These are phyloP conservation scores for Colletotrichum ledebouriae DNA, from an alignment of 2,329 filamentous ascomycete species.

Conservation along the genomic window DNA sequence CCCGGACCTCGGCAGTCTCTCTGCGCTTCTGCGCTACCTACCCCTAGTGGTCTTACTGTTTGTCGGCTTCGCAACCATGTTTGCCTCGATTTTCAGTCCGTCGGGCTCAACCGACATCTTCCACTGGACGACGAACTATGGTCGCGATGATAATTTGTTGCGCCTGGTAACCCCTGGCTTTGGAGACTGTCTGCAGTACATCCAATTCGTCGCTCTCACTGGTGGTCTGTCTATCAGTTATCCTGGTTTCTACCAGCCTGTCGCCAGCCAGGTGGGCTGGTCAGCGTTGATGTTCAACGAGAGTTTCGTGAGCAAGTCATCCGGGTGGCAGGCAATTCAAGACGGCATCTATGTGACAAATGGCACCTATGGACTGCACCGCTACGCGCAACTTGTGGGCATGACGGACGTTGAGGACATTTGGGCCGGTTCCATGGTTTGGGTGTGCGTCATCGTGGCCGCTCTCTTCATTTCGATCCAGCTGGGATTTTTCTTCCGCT, in stretches of 20 bases:
- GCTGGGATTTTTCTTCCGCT: conserved; percentile 80
- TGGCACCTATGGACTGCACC: conserved; percentile 83
- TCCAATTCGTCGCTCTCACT: conserved; percentile 91
- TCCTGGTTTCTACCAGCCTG: conserved; percentile 94
- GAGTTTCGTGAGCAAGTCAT: conserved; percentile 80
- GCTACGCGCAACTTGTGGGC: conserved; percentile 84
- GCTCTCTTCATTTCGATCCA: conserved; percentile 79
- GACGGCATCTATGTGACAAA: conserved; percentile 91
- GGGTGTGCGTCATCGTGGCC: conserved; percentile 83
- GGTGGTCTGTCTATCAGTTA: conserved; percentile 90
- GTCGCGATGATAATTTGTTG: conserved; percentile 90
- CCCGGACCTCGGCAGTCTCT: conserved; percentile 80
- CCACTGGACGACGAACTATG: conserved; percentile 98
- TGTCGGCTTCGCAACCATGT: conserved; percentile 84
- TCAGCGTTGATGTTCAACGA: conserved; percentile 93
- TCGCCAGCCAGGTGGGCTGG: conserved; percentile 89
- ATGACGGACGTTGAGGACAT: conserved; percentile 83
- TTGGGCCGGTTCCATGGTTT: conserved; percentile 95
- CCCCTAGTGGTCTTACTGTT: conserved; percentile 84
- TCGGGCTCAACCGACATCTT: conserved; percentile 95
- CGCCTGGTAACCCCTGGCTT: conserved; percentile 96
- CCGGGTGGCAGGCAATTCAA: conserved; percentile 74
- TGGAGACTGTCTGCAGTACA: conserved; percentile 95
- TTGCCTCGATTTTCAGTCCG: conserved; percentile 89
- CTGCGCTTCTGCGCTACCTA: conserved; percentile 79